Evolutionary conservation across 2,329 filamentous ascomycete genomes (phyloP).

Genomic region (Furcasterigmium sp.): DNA sequence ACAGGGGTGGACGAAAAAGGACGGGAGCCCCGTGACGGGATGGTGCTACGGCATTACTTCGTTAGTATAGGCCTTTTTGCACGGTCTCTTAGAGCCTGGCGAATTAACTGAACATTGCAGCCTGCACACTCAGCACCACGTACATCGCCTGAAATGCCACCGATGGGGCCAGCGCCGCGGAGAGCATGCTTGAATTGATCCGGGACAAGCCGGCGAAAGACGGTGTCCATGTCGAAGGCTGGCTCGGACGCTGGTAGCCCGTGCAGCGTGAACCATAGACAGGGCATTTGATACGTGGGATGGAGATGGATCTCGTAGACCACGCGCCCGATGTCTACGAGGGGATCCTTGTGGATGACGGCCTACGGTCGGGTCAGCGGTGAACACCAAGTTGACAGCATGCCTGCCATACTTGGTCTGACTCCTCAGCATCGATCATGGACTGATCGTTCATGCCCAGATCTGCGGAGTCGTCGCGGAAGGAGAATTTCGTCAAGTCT

Average conservation of each 20-base stretch:
- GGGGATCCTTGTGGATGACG: conserved; percentile 26
- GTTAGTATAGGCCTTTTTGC: conserved; percentile 17
- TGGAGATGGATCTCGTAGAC: conserved; percentile 73
- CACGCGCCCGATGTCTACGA: conserved; percentile 40
- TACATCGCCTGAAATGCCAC: conserved; percentile 73
- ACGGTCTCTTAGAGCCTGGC: conserved; percentile 16
- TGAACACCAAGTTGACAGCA: background rate
- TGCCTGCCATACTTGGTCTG: conserved; percentile 38
- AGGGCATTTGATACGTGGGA: conserved; percentile 68
- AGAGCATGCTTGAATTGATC: conserved; percentile 57
- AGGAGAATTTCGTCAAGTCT: conserved; percentile 39
- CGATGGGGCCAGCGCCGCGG: conserved; percentile 57
- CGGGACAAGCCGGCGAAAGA: conserved; percentile 68
- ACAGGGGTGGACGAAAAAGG: conserved; percentile 92
- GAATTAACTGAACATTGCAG: conserved; percentile 24
- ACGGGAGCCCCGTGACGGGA: conserved; percentile 70
- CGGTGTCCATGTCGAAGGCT: conserved; percentile 58
- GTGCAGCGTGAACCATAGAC: conserved; percentile 69
- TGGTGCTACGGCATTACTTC: conserved; percentile 58
- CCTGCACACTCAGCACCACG: conserved; percentile 31
- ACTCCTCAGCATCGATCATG: conserved; percentile 46
- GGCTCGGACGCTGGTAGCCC: conserved; percentile 50
- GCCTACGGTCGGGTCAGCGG: conserved; percentile 25
- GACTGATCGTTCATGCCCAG: conserved; percentile 30
- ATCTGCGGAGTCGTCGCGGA: conserved; percentile 22